Percentiles rank a stretch among this genome's conserved stretches.
Evolutionary conservation across 2,329 filamentous ascomycete species (phyloP).

Genomic region (Aureobasidium uvarum): DNA sequence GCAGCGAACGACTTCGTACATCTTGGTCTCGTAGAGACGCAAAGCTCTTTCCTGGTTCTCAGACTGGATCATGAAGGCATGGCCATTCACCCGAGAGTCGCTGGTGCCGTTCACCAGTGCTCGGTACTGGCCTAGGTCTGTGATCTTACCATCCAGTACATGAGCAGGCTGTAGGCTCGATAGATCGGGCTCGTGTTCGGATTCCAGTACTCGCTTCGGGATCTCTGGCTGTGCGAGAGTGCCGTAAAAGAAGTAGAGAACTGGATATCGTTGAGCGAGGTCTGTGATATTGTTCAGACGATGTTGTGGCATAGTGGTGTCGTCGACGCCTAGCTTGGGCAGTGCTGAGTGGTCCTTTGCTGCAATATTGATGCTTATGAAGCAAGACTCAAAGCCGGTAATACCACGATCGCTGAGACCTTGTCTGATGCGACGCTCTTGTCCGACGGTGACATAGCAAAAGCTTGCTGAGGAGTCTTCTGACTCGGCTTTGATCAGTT

Average conservation of each 20-base stretch:
- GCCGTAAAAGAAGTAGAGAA: background rate
- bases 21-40: conserved; percentile 41
- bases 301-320: background rate
- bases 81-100: background rate
- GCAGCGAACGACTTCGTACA: conserved; percentile 45
- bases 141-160: background rate
- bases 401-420: background rate
- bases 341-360: background rate
- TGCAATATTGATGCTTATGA: conserved; percentile 6
- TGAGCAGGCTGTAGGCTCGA: background rate
- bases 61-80: background rate
- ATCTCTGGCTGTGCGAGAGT: background rate
- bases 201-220: background rate
- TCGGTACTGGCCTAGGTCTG: background rate
- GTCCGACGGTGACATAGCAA: background rate
- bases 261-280: background rate
- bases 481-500: background rate
- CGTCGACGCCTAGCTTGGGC: background rate
- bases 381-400: background rate
- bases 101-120: background rate
- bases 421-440: background rate
- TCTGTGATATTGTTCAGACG: background rate
- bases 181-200: background rate
- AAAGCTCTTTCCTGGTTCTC: conserved; percentile 39
- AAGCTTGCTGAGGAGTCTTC: background rate